These are phyloP conservation scores for Fusarium sp. DNA, from an alignment of 2,329 filamentous ascomycete species.

Conservation along the genomic window DNA sequence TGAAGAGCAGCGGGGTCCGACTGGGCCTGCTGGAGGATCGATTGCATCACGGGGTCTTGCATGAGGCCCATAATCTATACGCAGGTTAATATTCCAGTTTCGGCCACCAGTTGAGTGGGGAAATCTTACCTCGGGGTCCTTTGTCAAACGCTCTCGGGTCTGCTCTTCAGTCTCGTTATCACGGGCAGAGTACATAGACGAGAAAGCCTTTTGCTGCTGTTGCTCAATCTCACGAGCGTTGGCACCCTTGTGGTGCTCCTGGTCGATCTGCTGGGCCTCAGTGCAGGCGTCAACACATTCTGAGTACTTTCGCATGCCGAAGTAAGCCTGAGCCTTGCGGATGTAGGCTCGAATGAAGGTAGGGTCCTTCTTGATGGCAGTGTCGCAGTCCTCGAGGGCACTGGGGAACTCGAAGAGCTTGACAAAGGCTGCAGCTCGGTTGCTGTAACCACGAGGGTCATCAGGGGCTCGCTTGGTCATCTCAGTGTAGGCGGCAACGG, in stretches of 20 bases:
- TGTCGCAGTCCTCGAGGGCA: slow-evolving; percentile 91
- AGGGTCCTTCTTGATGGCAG: slow-evolving; percentile 89
- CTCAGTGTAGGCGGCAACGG: slow-evolving; percentile 93
- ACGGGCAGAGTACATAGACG: slow-evolving; percentile 88
- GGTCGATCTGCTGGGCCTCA: slow-evolving; percentile 83
- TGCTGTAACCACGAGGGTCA: slow-evolving; percentile 94
- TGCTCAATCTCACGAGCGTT: slow-evolving; percentile 93
- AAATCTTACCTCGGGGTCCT: slow-evolving; percentile 84
- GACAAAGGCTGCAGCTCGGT: slow-evolving; percentile 95
- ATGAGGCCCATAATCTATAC: slow-evolving; percentile 85
- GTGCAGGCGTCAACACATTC: slow-evolving; percentile 91
- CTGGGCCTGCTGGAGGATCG: slow-evolving; percentile 96
- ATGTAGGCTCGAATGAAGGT: slow-evolving; percentile 97
- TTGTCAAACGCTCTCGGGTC: slow-evolving; percentile 89
- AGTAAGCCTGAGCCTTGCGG: slow-evolving; percentile 93
- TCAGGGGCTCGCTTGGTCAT: slow-evolving; percentile 97
- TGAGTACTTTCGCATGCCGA: slow-evolving; percentile 98
- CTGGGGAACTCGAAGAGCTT: slow-evolving; percentile 97
- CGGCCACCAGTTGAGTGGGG: not conserved
- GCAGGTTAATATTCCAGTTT: slow-evolving; percentile 47
- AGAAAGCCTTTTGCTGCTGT: slow-evolving; percentile 92
- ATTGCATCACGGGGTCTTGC: slow-evolving; percentile 97
- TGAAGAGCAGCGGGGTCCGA: slow-evolving; percentile 90
- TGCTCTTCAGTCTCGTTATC: slow-evolving; percentile 97
- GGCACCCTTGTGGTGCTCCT: slow-evolving; percentile 74